A percentile compares a stretch with the other conserved stretches of the same genome.
Evolutionary conservation across 148 eudicot species (phyloP).

Genomic region (Silene uniflora): DNA sequence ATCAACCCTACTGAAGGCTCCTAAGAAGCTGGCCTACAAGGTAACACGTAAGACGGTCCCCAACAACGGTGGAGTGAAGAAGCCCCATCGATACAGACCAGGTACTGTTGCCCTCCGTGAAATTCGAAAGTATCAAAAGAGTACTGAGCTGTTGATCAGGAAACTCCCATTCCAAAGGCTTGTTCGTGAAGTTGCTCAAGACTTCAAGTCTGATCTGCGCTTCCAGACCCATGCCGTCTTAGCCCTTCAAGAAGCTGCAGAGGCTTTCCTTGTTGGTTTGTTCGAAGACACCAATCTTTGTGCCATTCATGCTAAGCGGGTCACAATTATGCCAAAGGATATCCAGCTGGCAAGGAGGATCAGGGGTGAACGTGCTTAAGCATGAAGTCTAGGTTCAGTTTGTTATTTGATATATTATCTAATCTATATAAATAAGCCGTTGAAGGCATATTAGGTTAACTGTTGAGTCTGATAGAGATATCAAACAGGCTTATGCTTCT

Average conservation of each 20-base stretch:
- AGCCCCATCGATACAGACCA: too few relatives aligned
- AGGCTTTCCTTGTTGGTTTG: not conserved
- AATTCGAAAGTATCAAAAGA: too few relatives aligned
- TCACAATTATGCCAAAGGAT: constrained; percentile 12
- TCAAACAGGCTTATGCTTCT: not conserved
- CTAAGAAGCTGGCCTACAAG: too few relatives aligned
- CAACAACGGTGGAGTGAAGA: too few relatives aligned
- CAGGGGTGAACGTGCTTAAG: constrained; percentile 10
- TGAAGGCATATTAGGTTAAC: not conserved
- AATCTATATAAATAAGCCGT: not conserved
- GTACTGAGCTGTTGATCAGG: too few relatives aligned
- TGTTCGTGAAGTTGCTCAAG: too few relatives aligned
- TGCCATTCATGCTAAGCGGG: constrained; percentile 9
- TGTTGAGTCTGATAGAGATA: constrained; percentile 1
- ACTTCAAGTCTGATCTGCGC: constrained; percentile 10
- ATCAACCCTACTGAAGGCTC: too few relatives aligned
- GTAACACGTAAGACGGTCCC: too few relatives aligned
- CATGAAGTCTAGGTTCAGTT: constrained; percentile 5
- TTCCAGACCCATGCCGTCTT: constrained; percentile 12
- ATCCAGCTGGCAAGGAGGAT: constrained; percentile 11
- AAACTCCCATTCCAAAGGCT: too few relatives aligned
- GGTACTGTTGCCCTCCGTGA: too few relatives aligned
- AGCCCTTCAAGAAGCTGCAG: constrained; percentile 3
- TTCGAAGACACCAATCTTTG: constrained; percentile 3
- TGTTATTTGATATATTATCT: not conserved